phyloP scores from a whole-genome alignment of 495 filamentous ascomycete species.

The Evansstolkia leycettana region DNA sequence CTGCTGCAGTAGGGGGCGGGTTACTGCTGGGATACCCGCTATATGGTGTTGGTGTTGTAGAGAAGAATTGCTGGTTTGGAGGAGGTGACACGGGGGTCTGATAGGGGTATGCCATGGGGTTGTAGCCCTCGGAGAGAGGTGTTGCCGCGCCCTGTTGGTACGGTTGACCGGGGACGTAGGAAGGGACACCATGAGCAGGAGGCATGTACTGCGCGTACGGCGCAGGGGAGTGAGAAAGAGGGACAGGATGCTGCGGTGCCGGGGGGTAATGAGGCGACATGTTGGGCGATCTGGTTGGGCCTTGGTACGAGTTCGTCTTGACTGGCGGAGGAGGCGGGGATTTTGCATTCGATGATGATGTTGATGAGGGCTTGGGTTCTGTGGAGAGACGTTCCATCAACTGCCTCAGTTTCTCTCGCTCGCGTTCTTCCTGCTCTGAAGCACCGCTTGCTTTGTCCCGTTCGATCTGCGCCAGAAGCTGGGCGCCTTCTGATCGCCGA shows the following conservation, averaged over 20 bases:
- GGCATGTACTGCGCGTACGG: constrained; percentile 30
- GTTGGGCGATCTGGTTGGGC: constrained; percentile 18
- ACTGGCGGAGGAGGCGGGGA: constrained; percentile 31
- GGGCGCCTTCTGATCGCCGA: constrained; percentile 78
- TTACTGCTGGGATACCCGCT: constrained; percentile 20
- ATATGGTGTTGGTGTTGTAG: constrained; percentile 25
- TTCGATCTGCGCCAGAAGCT: constrained; percentile 81
- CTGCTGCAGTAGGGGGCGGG: constrained; percentile 20
- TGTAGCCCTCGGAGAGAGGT: constrained; percentile 36
- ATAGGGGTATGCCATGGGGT: constrained; percentile 43
- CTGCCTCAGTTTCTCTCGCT: constrained; percentile 72
- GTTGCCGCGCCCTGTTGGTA: constrained; percentile 37
- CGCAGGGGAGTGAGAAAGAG: constrained; percentile 29
- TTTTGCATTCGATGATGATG: constrained; percentile 26
- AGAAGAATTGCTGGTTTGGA: constrained; percentile 31
- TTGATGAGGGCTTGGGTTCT: constrained; percentile 40
- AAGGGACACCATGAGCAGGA: constrained; percentile 11
- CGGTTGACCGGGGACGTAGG: constrained; percentile 21
- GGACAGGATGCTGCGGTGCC: constrained; percentile 14
- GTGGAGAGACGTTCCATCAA: constrained; percentile 95
- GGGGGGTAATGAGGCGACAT: constrained; percentile 39
- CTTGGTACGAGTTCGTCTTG: constrained; percentile 25
- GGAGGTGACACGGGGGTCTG: constrained; percentile 34
- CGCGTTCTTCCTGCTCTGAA: constrained; percentile 65
- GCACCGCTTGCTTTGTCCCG: constrained; percentile 55